Conservation (phyloP, 495 filamentous ascomycete genomes). For the Bombardia bombarda region DNA sequence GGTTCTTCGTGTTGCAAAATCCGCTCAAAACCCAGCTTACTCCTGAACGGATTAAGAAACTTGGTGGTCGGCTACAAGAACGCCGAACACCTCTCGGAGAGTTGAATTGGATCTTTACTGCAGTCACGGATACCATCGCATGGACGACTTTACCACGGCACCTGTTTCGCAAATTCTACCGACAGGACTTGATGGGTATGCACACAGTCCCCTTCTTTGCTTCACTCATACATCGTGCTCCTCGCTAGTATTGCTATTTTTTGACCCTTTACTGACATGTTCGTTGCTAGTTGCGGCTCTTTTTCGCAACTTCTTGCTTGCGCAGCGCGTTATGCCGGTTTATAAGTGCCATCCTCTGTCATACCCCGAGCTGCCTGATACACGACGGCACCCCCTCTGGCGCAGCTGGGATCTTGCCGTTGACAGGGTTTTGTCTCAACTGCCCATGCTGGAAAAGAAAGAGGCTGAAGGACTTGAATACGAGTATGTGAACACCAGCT, state of each 20-base stretch:
- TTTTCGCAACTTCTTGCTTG: conserved; percentile 91
- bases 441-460: conserved; percentile 69
- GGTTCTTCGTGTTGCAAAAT: conserved; percentile 91
- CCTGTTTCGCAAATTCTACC: conserved; percentile 91
- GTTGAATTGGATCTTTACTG: conserved; percentile 98
- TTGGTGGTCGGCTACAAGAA: conserved; percentile 82
- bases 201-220: too few relatives aligned
- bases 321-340: conserved; percentile 89
- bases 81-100: conserved; percentile 92
- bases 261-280: not conserved
- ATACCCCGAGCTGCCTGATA: conserved; percentile 80
- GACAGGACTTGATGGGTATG: conserved; percentile 85
- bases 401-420: conserved; percentile 96
- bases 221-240: too few relatives aligned
- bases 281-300: conserved; percentile 86
- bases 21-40: conserved; percentile 69
- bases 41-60: conserved; percentile 69
- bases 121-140: conserved; percentile 97
- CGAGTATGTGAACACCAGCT: conserved; percentile 88
- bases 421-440: conserved; percentile 88
- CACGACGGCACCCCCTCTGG: conserved; percentile 90
- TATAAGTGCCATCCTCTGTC: conserved; percentile 93
- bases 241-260: not conserved
- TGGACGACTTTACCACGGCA: conserved; percentile 89
- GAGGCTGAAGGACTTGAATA: conserved; percentile 68